phyloP scores from a whole-genome alignment of 2,329 filamentous ascomycete species.

The Hypoxylon sp. region DNA sequence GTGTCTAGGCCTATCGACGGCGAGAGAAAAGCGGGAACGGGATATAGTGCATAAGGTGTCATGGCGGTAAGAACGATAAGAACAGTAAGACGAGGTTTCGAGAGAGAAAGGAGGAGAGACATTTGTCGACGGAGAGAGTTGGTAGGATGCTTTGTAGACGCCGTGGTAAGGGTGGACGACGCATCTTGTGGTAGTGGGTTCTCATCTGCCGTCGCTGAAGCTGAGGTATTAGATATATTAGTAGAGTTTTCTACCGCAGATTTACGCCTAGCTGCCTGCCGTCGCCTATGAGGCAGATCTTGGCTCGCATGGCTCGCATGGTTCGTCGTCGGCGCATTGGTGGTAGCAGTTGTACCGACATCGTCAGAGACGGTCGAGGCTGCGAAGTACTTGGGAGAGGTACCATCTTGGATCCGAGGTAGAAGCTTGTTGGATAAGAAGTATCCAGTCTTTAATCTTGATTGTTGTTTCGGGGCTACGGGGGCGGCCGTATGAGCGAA shows the following conservation, averaged over 20 bases:
- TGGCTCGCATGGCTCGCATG: constrained; percentile 32
- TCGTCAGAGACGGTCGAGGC: constrained; percentile 14
- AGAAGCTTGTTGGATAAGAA: constrained; percentile 52
- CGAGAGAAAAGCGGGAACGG: constrained; percentile 86
- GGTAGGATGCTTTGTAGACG: constrained; percentile 65
- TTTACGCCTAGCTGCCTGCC: constrained; percentile 48
- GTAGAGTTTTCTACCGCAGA: constrained; percentile 14
- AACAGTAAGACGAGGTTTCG: constrained; percentile 94
- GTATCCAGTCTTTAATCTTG: constrained; percentile 50
- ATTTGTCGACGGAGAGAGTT: constrained; percentile 74
- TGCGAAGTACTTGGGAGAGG: constrained; percentile 14
- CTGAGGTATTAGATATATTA: background rate
- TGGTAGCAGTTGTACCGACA: constrained; percentile 13
- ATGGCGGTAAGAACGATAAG: constrained; percentile 93
- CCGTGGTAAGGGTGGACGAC: constrained; percentile 69
- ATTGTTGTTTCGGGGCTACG: constrained; percentile 26
- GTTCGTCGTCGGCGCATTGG: constrained; percentile 26
- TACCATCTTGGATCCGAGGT: constrained; percentile 16
- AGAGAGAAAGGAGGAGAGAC: constrained; percentile 87
- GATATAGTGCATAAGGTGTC: constrained; percentile 92
- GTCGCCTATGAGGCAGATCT: constrained; percentile 50
- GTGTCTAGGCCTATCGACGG: constrained; percentile 73
- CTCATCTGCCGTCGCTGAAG: constrained; percentile 38
- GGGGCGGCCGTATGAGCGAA: constrained; percentile 44
- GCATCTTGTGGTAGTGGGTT: constrained; percentile 63